Evolutionary conservation across 768 basidiomycete species (phyloP), one percentile per base, ranked within the genome.

Genomic region (Gymnopilus junonius): DNA sequence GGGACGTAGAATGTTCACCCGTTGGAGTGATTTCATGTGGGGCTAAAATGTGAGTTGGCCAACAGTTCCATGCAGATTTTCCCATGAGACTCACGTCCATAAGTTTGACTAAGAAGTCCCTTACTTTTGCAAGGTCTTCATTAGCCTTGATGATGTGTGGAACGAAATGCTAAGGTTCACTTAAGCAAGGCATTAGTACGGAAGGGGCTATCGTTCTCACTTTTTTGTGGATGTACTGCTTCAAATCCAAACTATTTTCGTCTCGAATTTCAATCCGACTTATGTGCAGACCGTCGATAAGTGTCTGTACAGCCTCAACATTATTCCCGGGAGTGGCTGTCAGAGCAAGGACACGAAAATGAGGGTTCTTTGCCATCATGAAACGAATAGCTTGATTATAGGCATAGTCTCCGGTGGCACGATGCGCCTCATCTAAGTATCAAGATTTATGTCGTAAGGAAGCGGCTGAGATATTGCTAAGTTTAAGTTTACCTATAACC

Each of bases 271-370:
- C 97, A 61, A 99, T 96, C 61, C 88, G 87, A 67, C 95, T 95
- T 59, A 99, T 95, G 70, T 99, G 97, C 11, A 99, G 79, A 17
- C 90, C 88, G 72, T 99, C 94, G n/a, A 99, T 86, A 35, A 99
- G 87, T 5, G 77, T 80, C 75, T 99, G 97, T 2, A 99, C 90
- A n/a, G 89, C 88, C 35, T 95, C 93, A 1, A 90, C 87, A 45
- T 85, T 91, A 65, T 88, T 80, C 43, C 95, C 97, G 12, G 97
- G 97, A 7, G 97, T 99, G 2, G 97, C 97, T 5, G 95, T 99
- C 21, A 99, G 83, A 1, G 97, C 97, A 21, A 99, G 80, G 8
- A 99, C 81, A 15, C 97, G 89, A 71, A 97, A 96, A 75, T 95
- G 86, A 0, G 95, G 95, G 69, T 99, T 98, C 76, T 93, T 94